Percentiles rank a stretch among this genome's conserved stretches.
Evolutionary conservation across 768 basidiomycete genomes (phyloP).

Genomic region (Mycena crocata): DNA sequence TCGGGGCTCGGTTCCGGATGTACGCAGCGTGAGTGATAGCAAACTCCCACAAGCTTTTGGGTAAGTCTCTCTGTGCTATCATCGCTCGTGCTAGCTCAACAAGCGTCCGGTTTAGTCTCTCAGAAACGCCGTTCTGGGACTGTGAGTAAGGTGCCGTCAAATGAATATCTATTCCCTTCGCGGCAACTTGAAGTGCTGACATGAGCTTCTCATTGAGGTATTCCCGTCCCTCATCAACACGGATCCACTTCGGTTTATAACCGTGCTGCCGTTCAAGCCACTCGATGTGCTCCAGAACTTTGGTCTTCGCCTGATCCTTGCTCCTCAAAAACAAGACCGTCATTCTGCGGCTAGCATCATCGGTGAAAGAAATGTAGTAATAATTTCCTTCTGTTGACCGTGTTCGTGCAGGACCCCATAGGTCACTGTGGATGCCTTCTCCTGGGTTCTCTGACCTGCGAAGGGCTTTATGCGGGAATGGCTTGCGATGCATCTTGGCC

Average conservation of each 20-base stretch:
- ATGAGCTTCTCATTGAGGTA: conserved; percentile 39
- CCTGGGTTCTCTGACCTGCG: background rate
- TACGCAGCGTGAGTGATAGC: conserved; percentile 36
- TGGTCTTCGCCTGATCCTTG: conserved; percentile 29
- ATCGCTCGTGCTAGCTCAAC: conserved; percentile 45
- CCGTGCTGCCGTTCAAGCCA: conserved; percentile 29
- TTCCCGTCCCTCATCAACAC: conserved; percentile 46
- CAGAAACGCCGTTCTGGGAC: conserved; percentile 54
- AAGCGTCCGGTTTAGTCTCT: conserved; percentile 47
- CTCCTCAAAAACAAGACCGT: conserved; percentile 31
- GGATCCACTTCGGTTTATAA: conserved; percentile 21
- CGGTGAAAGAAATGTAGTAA: conserved; percentile 1
- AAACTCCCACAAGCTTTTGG: conserved; percentile 36
- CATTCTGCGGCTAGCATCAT: conserved; percentile 24
- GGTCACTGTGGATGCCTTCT: conserved; percentile 15
- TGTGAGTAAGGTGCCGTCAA: conserved; percentile 48
- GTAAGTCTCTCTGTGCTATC: conserved; percentile 39
- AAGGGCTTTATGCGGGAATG: conserved; percentile 12
- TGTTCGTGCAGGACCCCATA: conserved; percentile 4
- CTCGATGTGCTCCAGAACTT: conserved; percentile 31
- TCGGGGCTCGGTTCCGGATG: conserved; percentile 32
- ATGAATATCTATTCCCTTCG: conserved; percentile 45
- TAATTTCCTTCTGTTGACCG: background rate
- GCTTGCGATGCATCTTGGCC: conserved; percentile 14
- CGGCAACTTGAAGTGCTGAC: conserved; percentile 32